Evolutionary conservation across 306 rosid genomes (phyloP), one percentile per base, ranked within the genome.

Genomic region (Cajanus cajan): DNA sequence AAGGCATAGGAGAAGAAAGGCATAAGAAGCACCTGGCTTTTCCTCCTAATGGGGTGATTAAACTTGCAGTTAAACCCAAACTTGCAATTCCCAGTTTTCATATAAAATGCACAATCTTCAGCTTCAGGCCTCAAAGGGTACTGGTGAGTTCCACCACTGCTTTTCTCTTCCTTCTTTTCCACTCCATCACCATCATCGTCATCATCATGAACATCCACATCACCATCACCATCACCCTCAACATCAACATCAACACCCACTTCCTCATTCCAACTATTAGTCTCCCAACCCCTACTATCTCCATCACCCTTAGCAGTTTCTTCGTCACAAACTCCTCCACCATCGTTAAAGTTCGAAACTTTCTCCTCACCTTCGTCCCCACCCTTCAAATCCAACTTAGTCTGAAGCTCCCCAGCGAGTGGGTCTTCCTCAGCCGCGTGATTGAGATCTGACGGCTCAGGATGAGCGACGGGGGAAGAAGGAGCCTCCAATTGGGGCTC

Each of bases 111-210:
- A 74, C 99, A 96, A 79, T 93, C 99, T 81, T 89, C 96, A 43
- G 99, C 99, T 28, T 93, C 99, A 1, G 97, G 97, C 80, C 99
- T 86, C 84, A 91, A 83, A 1, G 99, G 99, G 37, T 84, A 88
- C 63, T 87, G 92, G 10, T 77, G 82, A 43, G 76, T 19, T 36
- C 59, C 41, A 71, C 78, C 82, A 48, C 78, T 50, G 41, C 2
- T 81, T 51, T 24, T 41, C 39, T 68, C 84, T 51, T 70, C 85
- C 31, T 44, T 64, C 28, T 28, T 57, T 68, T 72, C 84, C 51
- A 5, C 77, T 43, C 40, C 82, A 80, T 61, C 87, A 13, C 59
- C 84, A 44, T 71, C 28, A 48, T 7, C 78, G 76, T 48, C 37
- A 8, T 4, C 43, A 68, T 33, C 24, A 34, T n/a, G n/a, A n/a